Conservation (phyloP, 2,329 filamentous ascomycete genomes). For the Alternaria arborescens region DNA sequence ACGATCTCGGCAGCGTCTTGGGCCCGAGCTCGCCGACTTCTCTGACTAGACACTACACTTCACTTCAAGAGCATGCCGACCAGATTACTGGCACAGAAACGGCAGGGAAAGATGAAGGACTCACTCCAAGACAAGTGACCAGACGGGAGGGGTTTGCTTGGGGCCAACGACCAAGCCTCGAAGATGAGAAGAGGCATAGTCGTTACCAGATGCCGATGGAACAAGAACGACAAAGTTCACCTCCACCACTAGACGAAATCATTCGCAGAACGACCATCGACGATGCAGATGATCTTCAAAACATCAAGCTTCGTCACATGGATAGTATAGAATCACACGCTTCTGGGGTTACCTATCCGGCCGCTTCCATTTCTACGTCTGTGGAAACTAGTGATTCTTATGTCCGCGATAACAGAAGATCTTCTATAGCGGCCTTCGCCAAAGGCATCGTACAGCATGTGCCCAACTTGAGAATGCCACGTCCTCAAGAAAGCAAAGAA, state of each 20-base stretch:
- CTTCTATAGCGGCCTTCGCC: slow-evolving; percentile 38
- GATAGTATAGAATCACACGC: slow-evolving; percentile 23
- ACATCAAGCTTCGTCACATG: slow-evolving; percentile 16
- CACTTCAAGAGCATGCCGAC: slow-evolving; percentile 41
- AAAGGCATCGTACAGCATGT: slow-evolving; percentile 31
- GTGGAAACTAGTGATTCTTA: slow-evolving; percentile 8
- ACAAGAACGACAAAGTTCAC: slow-evolving; percentile 15
- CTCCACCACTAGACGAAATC: slow-evolving; percentile 35
- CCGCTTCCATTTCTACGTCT: slow-evolving; percentile 1
- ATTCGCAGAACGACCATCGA: slow-evolving; percentile 21
- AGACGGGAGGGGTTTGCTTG: slow-evolving; percentile 42
- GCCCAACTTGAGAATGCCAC: slow-evolving; percentile 35
- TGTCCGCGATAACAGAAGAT: slow-evolving; percentile 24
- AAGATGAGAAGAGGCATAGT: slow-evolving; percentile 15
- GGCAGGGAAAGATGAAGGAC: slow-evolving; percentile 7
- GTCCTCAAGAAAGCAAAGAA: slow-evolving; percentile 11
- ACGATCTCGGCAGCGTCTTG: slow-evolving; percentile 5
- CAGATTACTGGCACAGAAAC: slow-evolving; percentile 10
- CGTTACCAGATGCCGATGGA: slow-evolving; percentile 26
- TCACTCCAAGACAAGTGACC: slow-evolving; percentile 27
- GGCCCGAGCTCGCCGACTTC: slow-evolving; percentile 9
- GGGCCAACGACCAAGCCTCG: slow-evolving; percentile 16
- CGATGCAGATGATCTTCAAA: slow-evolving; percentile 20
- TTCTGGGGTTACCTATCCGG: slow-evolving; percentile 8
- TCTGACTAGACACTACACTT: slow-evolving; percentile 29